Percentiles rank a stretch among this genome's conserved stretches.
phyloP scores from a whole-genome alignment of 768 basidiomycete genomes.

The Agrocybe chaxingu region DNA sequence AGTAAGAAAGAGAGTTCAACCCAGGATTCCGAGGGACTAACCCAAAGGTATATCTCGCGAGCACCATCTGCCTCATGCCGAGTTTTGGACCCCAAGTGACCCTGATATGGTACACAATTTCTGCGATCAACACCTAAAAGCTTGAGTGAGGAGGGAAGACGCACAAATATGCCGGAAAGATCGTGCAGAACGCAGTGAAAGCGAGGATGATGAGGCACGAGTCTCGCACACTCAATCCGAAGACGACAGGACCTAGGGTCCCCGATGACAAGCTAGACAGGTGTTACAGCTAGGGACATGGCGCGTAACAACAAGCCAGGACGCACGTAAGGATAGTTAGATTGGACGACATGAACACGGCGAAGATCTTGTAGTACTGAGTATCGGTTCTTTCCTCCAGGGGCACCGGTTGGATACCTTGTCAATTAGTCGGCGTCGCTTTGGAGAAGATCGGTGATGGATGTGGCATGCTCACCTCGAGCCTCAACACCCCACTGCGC shows the following conservation, averaged over 20 bases:
- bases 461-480: constrained; percentile 5
- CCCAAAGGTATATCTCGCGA: constrained; percentile 44
- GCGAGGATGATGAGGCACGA: constrained; percentile 60
- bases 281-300: no score
- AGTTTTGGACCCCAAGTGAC: constrained; percentile 79
- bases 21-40: constrained; percentile 7
- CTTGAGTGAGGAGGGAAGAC: not conserved
- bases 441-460: not conserved
- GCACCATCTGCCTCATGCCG: constrained; percentile 83
- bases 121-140: not conserved
- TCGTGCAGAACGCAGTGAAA: constrained; percentile 56
- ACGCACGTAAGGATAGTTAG: constrained; percentile 56
- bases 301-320: not conserved
- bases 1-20: not conserved
- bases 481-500: constrained; percentile 10
- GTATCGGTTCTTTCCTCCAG: constrained; percentile 54
- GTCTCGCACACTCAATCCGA: constrained; percentile 55
- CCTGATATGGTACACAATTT: constrained; percentile 14
- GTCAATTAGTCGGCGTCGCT: not conserved
- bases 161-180: constrained; percentile 60
- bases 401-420: constrained; percentile 55
- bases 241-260: constrained; percentile 57
- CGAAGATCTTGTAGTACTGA: constrained; percentile 64
- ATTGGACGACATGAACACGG: constrained; percentile 70
- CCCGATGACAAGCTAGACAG: constrained; percentile 57